Evolutionary conservation across 2,329 filamentous ascomycete species (phyloP).

Genomic region (Aspergillus clavatus): DNA sequence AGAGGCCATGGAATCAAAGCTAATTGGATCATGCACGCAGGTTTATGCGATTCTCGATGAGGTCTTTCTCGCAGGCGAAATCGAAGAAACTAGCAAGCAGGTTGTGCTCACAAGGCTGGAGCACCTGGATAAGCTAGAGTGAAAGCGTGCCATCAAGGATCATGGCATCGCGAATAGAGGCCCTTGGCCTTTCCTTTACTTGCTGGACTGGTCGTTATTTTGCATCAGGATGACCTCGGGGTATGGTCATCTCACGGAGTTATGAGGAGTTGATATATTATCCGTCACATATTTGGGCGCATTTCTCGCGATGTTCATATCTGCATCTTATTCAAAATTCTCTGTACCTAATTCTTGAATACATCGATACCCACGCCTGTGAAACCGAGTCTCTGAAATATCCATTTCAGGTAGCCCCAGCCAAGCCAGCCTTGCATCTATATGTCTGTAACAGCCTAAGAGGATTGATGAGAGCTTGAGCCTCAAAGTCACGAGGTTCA

Average conservation of each 20-base stretch:
- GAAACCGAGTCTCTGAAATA: background rate
- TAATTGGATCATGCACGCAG: conserved; percentile 35
- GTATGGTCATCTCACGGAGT: conserved; percentile 18
- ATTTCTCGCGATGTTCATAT: conserved; percentile 5
- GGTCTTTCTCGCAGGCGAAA: conserved; percentile 95
- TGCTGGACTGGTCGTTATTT: conserved; percentile 1
- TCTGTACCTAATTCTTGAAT: background rate
- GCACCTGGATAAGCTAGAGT: conserved; percentile 95
- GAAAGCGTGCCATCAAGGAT: conserved; percentile 21
- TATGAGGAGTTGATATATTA: conserved; percentile 11
- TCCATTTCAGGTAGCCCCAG: background rate
- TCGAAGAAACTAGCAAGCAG: conserved; percentile 98
- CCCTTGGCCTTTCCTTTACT: background rate
- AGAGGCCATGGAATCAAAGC: conserved; percentile 2
- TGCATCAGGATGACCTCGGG: conserved; percentile 16
- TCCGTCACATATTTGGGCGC: conserved; percentile 4
- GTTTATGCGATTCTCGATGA: conserved; percentile 98
- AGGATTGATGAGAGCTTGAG: too few species aligned
- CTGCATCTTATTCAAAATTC: background rate
- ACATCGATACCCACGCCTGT: conserved; percentile 5
- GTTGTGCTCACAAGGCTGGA: conserved; percentile 91
- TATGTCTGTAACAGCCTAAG: too few species aligned
- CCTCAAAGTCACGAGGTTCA: background rate
- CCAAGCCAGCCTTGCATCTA: too few species aligned
- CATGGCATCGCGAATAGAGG: background rate